Evolutionary conservation across 768 basidiomycete genomes (phyloP), one percentile per base, ranked within the genome.

Genomic region (Kwoniella sp.): DNA sequence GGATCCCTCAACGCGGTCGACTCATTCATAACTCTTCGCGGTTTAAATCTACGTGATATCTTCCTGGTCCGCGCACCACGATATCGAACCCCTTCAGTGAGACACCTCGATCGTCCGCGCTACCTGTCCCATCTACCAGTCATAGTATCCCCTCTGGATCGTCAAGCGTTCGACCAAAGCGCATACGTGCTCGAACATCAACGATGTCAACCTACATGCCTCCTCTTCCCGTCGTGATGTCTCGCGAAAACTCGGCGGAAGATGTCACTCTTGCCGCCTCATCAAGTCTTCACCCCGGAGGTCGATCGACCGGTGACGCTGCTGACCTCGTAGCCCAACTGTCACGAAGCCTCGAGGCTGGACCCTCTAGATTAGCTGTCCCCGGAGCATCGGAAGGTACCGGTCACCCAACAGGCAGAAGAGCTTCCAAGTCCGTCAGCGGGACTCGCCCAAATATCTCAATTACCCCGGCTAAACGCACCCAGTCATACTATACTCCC

Each of bases 221-320:
- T 23, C 69, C 72, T 11, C 37, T 77, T 25, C 63, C 75, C 0
- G 58, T 70, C 13, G 69, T 77, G 59, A 72, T 77, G 69, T 77
- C 75, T n/a, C 61, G 75, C 5, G 73, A 77, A 17, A 74, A 73
- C 53, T 75, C 75, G 8, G 28, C 61, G 2, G 75, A 77, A 25
- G 66, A 73, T 20, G 15, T 55, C 25, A 26, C 56, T 48, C 13
- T 34, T 28, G 20, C 57, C 20, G 9, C 20, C 23, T 30, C 55
- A 3, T 54, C 41, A 3, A 45, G 4, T 17, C 61, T 52, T 13
- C 5, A 38, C n/a, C 26, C 28, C 12, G 41, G 50, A 9, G 52
- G 54, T 55, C 26, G 55, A 30, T 20, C 63, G 12, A 53, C 28
- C 26, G 63, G 50, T 7, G 52, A 65, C 26, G 30, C 63, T 22